Conservation (phyloP, 768 basidiomycete species). For the Cubamyces sp. region DNA sequence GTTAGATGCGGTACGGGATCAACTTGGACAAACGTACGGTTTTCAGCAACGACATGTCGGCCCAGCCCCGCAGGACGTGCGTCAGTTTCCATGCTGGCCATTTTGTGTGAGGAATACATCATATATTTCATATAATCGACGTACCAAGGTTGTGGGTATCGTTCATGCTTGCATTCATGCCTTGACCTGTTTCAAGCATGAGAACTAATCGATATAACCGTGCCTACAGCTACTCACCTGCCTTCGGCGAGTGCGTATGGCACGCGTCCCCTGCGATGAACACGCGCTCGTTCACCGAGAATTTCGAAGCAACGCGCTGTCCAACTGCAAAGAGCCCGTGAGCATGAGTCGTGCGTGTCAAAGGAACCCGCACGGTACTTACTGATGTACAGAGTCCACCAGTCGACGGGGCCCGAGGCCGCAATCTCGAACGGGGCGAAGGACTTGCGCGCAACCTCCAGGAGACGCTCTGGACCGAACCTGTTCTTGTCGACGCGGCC, state of each 20-base stretch:
- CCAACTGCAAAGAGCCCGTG: slow-evolving; percentile 43
- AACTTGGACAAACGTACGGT: slow-evolving; percentile 39
- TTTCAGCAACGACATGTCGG: slow-evolving; percentile 47
- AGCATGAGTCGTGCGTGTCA: neutral
- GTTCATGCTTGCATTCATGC: slow-evolving; percentile 58
- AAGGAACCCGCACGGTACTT: slow-evolving; percentile 24
- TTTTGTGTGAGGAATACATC: no score
- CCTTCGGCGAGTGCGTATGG: slow-evolving; percentile 49
- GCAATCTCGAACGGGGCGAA: slow-evolving; percentile 46
- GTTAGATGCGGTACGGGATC: no score
- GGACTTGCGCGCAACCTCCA: slow-evolving; percentile 47
- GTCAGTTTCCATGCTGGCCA: slow-evolving; percentile 55
- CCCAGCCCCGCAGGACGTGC: slow-evolving; percentile 52
- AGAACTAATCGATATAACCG: neutral
- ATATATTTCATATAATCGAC: neutral
- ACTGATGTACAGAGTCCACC: slow-evolving; percentile 60
- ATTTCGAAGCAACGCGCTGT: slow-evolving; percentile 57
- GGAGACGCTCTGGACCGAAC: slow-evolving; percentile 44
- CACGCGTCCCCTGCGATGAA: slow-evolving; percentile 64
- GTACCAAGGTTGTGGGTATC: slow-evolving; percentile 55
- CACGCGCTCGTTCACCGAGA: slow-evolving; percentile 49
- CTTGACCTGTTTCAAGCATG: slow-evolving; percentile 39
- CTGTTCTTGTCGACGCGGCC: slow-evolving; percentile 47
- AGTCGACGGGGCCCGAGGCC: slow-evolving; percentile 40
- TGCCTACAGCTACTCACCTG: slow-evolving; percentile 33